Base-by-base conservation (phyloP, 108 stramenopile species). In the Nitzschia sp. region DNA sequence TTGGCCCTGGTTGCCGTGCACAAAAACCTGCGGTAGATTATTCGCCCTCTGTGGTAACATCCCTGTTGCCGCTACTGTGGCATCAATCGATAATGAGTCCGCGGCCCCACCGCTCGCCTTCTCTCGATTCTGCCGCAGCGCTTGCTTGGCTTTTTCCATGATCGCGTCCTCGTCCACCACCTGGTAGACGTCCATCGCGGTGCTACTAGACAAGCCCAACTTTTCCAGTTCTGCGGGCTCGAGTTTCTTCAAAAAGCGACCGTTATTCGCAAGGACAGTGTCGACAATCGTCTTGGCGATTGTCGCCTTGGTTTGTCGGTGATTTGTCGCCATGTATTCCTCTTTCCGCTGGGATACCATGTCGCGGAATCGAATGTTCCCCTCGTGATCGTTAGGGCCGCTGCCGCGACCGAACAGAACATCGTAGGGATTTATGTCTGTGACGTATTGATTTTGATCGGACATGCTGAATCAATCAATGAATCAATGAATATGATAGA, bases 211-310 rank as follows among this genome's bases (percentile, higher is more conserved):
- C 23, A 71, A 65, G 11, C 72, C 85, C 0, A 80, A 38, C 48
- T 81, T 73, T 35, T 70, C 53, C 21, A 73, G 58, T 17, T 80
- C 80, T 19, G 29, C 23, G 2, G 71, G 34, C 28, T 84, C 83
- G 3, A 78, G 25, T 53, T 88, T 93, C 63, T 83, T 84, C 59
- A 93, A 71, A 58, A 93, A 93, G 11, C 87, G 63, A n/a, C 91
- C 91, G 56, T 85, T 76, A 54, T 53, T 67, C 8, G 71, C 60
- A 47, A 80, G 75, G 55, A 93, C 84, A 50, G 72, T 45, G 35
- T 80, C 84, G 45, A 90, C 89, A 63, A 93, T 86, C 23, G 85
- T 83, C 30, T 81, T 84, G 11, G 91, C 87, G 60, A 93, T 93
- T 27, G 58, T 75, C 5, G 89, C 83, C 75, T 88, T 93, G 29